A percentile compares a stretch with the other conserved stretches of the same genome.
Conservation (phyloP, 768 basidiomycete genomes). For the Trametes maxima region DNA sequence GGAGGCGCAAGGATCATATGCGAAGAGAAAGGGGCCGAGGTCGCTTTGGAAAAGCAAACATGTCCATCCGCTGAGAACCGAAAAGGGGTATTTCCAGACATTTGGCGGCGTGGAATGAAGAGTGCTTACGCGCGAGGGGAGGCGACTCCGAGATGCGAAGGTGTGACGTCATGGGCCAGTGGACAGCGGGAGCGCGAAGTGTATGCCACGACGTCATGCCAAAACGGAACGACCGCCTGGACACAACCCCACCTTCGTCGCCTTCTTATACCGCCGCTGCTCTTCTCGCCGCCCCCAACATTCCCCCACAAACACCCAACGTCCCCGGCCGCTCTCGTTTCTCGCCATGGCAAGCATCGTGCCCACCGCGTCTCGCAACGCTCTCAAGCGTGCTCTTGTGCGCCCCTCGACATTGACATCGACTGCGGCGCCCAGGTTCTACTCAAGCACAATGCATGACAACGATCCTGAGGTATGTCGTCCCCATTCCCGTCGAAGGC, state of each 20-base stretch:
- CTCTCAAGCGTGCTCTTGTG: slow-evolving; percentile 27
- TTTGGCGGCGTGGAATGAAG: background rate
- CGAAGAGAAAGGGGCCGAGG: too few species aligned
- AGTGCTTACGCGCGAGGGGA: background rate
- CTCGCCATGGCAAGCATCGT: slow-evolving; percentile 29
- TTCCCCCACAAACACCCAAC: background rate
- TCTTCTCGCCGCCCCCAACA: background rate
- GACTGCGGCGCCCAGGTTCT: slow-evolving; percentile 21
- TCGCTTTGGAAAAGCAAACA: too few species aligned
- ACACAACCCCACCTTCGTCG: slow-evolving; percentile 9
- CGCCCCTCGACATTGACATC: slow-evolving; percentile 20
- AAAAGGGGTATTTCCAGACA: background rate
- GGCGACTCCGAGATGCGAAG: background rate
- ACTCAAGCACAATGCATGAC: slow-evolving; percentile 38
- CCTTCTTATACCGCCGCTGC: slow-evolving; percentile 6
- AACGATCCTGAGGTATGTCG: slow-evolving; percentile 37
- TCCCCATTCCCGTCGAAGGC: too few species aligned
- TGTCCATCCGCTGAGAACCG: too few species aligned
- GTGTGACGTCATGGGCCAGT: background rate
- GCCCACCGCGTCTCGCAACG: slow-evolving; percentile 28
- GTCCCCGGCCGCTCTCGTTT: background rate
- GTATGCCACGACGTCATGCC: slow-evolving; percentile 17
- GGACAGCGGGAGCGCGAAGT: background rate
- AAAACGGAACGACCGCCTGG: slow-evolving; percentile 3
- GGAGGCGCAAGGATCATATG: too few species aligned